Conservation (phyloP, 768 basidiomycete species). For the Mycena latifolia region DNA sequence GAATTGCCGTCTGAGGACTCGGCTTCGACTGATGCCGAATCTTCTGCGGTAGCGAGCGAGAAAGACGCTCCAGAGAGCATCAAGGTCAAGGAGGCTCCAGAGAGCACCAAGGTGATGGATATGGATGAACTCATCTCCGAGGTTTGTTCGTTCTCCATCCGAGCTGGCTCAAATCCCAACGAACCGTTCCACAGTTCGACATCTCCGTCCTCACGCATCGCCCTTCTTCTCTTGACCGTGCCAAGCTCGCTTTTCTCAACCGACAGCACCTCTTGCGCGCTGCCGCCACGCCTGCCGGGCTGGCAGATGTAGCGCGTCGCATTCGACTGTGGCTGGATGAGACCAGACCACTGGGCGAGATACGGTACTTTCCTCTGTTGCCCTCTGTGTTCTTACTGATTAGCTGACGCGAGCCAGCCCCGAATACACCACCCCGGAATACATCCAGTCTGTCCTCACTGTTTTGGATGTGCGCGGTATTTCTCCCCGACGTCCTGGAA, state of each 20-base stretch:
- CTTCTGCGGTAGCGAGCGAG: slow-evolving; percentile 17
- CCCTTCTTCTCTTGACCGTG: slow-evolving; percentile 82
- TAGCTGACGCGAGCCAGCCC: slow-evolving; percentile 43
- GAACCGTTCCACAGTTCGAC: slow-evolving; percentile 69
- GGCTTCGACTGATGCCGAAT: slow-evolving; percentile 35
- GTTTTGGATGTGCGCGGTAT: slow-evolving; percentile 67
- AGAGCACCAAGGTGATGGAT: slow-evolving; percentile 50
- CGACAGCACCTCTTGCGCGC: slow-evolving; percentile 82
- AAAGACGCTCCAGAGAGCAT: slow-evolving; percentile 31
- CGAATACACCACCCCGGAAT: slow-evolving; percentile 63
- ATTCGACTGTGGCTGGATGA: slow-evolving; percentile 54
- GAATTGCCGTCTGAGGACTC: slow-evolving; percentile 34
- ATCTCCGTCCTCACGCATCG: slow-evolving; percentile 83
- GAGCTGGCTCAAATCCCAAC: not conserved
- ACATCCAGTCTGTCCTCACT: slow-evolving; percentile 73
- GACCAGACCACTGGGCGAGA: slow-evolving; percentile 69
- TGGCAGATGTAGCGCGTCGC: slow-evolving; percentile 65
- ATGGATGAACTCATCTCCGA: slow-evolving; percentile 66
- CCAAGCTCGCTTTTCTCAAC: slow-evolving; percentile 90
- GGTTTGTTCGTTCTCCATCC: slow-evolving; percentile 9
- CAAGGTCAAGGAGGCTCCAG: slow-evolving; percentile 55
- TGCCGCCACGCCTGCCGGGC: slow-evolving; percentile 63
- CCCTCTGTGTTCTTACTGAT: not conserved
- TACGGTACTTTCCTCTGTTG: slow-evolving; percentile 56
- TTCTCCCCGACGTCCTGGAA: not conserved